Evolutionary conservation across 805 yeast genomes (phyloP).

Genomic region (Candida verbasci): DNA sequence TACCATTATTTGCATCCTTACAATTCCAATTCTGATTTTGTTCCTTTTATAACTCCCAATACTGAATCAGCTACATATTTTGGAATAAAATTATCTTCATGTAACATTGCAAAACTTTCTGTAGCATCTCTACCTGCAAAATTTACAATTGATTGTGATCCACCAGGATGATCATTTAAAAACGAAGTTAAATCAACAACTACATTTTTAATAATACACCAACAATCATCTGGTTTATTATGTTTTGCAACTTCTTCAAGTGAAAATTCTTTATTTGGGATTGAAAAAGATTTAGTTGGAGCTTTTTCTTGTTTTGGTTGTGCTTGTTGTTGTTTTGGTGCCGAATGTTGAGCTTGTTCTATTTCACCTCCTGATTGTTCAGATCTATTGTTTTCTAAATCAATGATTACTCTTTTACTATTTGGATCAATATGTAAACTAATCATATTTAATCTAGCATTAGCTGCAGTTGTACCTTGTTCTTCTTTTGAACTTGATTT

Average conservation of each 20-base stretch:
- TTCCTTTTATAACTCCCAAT: conserved; percentile 49
- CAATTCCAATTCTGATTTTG: conserved; percentile 29
- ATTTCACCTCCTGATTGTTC: not conserved
- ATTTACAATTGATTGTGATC: conserved; percentile 48
- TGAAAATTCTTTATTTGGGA: conserved; percentile 47
- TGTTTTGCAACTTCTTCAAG: conserved; percentile 45
- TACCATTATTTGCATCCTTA: too few species aligned
- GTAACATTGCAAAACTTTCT: conserved; percentile 49
- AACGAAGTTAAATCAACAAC: conserved; percentile 47
- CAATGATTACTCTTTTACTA: conserved; percentile 28
- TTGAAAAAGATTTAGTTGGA: conserved; percentile 21
- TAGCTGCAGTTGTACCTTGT: conserved; percentile 15
- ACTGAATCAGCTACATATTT: conserved; percentile 46
- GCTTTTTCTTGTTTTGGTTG: conserved; percentile 3
- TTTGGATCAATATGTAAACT: conserved; percentile 42
- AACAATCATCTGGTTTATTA: conserved; percentile 43
- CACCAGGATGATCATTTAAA: conserved; percentile 54
- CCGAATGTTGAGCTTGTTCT: conserved; percentile 1
- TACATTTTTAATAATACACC: conserved; percentile 51
- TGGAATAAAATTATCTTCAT: conserved; percentile 51
- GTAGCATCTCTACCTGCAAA: conserved; percentile 48
- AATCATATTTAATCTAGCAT: conserved; percentile 37
- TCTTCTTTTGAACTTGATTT: conserved; percentile 9
- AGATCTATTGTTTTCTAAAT: conserved; percentile 16
- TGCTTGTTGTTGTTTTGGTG: conserved; percentile 1